phyloP scores from a whole-genome alignment of 805 yeast species.

The Candida peoriensis region DNA sequence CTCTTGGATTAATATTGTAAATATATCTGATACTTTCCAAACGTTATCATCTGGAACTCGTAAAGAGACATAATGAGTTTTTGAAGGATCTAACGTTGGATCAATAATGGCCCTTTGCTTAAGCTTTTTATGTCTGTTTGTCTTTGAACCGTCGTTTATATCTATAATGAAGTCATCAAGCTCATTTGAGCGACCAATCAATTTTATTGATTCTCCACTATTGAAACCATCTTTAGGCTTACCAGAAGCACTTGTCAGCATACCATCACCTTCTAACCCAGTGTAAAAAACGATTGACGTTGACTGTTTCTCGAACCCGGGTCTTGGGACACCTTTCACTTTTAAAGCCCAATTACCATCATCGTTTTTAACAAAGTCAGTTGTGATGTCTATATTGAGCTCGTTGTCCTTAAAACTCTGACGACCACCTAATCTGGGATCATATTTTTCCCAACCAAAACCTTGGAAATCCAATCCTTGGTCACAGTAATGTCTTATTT shows the following conservation, averaged over 20 bases:
- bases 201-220: conserved; percentile 31
- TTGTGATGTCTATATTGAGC: conserved; percentile 54
- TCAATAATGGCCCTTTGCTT: conserved; percentile 26
- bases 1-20: conserved; percentile 63
- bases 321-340: conserved; percentile 59
- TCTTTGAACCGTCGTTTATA: conserved; percentile 50
- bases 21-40: conserved; percentile 80
- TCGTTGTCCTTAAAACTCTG: conserved; percentile 68
- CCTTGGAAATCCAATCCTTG: conserved; percentile 63
- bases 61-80: conserved; percentile 62
- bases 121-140: conserved; percentile 38
- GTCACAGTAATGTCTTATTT: conserved; percentile 70
- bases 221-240: conserved; percentile 23
- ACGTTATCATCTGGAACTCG: conserved; percentile 63
- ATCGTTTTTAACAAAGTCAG: conserved; percentile 69
- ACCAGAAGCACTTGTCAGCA: conserved; percentile 35
- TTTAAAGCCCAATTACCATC: conserved; percentile 81
- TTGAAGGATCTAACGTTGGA: conserved; percentile 49
- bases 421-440: conserved; percentile 82
- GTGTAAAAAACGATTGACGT: conserved; percentile 74
- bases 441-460: conserved; percentile 85
- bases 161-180: conserved; percentile 61
- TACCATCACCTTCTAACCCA: conserved; percentile 63
- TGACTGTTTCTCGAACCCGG: conserved; percentile 40
- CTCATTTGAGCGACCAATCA: conserved; percentile 55